Percentiles rank a stretch among this genome's conserved stretches.
These are phyloP conservation scores for Fragaria vesca DNA, from an alignment of 306 rosid species.

Conservation along the genomic window DNA sequence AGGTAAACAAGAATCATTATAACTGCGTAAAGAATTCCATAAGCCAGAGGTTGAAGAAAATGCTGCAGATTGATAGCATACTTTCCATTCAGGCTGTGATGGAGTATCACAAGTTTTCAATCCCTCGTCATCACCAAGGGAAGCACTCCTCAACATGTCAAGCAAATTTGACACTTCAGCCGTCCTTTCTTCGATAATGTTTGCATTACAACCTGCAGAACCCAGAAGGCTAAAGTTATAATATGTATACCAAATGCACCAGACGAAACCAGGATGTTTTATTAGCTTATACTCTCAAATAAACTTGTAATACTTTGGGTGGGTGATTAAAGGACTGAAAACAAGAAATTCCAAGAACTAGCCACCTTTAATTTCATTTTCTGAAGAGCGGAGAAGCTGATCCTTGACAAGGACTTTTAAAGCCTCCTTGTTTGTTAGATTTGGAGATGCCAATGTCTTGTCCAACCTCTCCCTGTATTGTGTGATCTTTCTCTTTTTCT, in stretches of 20 bases:
- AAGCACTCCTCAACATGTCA: conserved; percentile 82
- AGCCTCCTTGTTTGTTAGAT: conserved; percentile 51
- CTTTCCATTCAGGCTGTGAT: conserved; percentile 71
- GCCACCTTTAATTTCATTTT: conserved; percentile 54
- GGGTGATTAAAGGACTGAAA: conserved; percentile 15
- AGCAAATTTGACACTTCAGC: conserved; percentile 66
- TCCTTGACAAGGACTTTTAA: conserved; percentile 58
- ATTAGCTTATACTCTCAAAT: not conserved
- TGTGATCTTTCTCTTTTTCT: conserved; percentile 48
- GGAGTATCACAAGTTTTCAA: conserved; percentile 31
- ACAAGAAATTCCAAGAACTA: conserved; percentile 11
- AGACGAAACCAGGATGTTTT: not conserved
- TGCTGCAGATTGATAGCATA: conserved; percentile 36
- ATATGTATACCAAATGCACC: conserved; percentile 1
- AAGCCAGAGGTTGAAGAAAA: conserved; percentile 19
- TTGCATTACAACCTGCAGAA: conserved; percentile 49
- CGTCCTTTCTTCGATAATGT: conserved; percentile 51
- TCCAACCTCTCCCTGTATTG: conserved; percentile 82
- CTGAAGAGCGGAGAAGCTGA: conserved; percentile 50
- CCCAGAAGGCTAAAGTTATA: conserved; percentile 19
- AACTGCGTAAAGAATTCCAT: not conserved
- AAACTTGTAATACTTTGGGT: not conserved
- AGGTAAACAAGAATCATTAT: not conserved
- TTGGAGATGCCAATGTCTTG: conserved; percentile 64
- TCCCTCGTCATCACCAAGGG: conserved; percentile 34